Evolutionary conservation across 148 eudicot genomes (phyloP).

Genomic region (Fagopyrum homotropicum): DNA sequence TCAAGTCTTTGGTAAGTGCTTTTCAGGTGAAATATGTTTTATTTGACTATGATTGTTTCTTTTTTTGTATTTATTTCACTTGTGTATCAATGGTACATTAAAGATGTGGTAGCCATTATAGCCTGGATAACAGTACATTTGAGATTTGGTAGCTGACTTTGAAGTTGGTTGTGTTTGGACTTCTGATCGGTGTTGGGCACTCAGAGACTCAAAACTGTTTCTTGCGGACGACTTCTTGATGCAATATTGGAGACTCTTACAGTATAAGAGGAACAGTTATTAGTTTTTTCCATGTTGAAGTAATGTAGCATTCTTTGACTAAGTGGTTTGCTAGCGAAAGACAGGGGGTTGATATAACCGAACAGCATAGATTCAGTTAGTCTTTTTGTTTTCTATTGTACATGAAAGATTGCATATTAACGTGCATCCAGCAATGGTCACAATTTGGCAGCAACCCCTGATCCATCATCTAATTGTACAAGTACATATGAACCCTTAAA

Average conservation of each 20-base stretch:
- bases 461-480: conserved; percentile 1
- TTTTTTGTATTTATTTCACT: neutral
- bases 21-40: neutral
- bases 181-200: neutral
- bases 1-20: conserved; percentile 76
- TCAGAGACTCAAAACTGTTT: neutral
- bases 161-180: neutral
- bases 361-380: neutral
- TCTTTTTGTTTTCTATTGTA: neutral
- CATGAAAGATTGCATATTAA: neutral
- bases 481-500: neutral
- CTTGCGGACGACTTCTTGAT: neutral
- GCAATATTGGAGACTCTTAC: neutral
- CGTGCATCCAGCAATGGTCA: neutral
- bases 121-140: neutral
- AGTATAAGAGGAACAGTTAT: neutral
- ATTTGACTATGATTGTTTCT: neutral
- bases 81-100: neutral
- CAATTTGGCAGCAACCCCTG: neutral
- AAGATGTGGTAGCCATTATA: conserved; percentile 1
- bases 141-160: neutral
- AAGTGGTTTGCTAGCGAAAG: neutral
- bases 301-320: neutral
- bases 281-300: neutral
- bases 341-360: neutral